Evolutionary conservation across 2,329 filamentous ascomycete species (phyloP).

Genomic region (Aspergillus brasiliensis): DNA sequence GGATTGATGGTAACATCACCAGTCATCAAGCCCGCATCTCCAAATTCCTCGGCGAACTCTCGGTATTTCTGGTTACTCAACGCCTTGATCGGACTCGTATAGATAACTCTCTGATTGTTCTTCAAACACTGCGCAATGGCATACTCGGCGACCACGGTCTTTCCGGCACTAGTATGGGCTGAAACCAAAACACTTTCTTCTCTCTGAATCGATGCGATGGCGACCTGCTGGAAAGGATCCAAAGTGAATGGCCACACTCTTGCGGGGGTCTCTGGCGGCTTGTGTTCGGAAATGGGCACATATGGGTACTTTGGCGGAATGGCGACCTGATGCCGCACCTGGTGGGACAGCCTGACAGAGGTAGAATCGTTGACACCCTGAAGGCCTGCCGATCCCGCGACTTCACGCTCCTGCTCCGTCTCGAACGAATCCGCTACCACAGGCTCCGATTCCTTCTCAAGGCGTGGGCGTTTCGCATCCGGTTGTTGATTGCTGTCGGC

Average conservation of each 20-base stretch:
- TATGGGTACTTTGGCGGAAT: constrained; percentile 93
- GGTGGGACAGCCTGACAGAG: constrained; percentile 81
- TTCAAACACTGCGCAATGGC: constrained; percentile 96
- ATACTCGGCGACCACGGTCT: constrained; percentile 97
- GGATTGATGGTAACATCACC: constrained; percentile 99
- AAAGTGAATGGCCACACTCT: constrained; percentile 85
- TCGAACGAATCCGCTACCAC: constrained; percentile 92
- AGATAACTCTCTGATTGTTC: constrained; percentile 97
- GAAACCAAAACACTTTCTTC: constrained; percentile 97
- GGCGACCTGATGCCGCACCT: constrained; percentile 97
- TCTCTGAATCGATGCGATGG: constrained; percentile 90
- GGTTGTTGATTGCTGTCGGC: constrained; percentile 40
- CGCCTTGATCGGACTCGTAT: constrained; percentile 98
- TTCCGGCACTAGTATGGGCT: constrained; percentile 95
- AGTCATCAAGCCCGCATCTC: constrained; percentile 96
- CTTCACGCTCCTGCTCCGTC: constrained; percentile 89
- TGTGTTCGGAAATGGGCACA: constrained; percentile 91
- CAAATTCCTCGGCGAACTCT: constrained; percentile 94
- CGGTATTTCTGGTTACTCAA: constrained; percentile 98
- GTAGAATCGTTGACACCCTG: constrained; percentile 65
- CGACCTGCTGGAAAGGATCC: constrained; percentile 95
- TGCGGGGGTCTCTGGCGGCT: constrained; percentile 82
- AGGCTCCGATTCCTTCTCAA: constrained; percentile 68
- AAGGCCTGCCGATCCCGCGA: constrained; percentile 74
- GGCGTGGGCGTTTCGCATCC: constrained; percentile 50